Percentiles rank a stretch among this genome's conserved stretches.
Evolutionary conservation across 2,329 filamentous ascomycete species (phyloP).

Genomic region (Emmonsiellopsis sp.): DNA sequence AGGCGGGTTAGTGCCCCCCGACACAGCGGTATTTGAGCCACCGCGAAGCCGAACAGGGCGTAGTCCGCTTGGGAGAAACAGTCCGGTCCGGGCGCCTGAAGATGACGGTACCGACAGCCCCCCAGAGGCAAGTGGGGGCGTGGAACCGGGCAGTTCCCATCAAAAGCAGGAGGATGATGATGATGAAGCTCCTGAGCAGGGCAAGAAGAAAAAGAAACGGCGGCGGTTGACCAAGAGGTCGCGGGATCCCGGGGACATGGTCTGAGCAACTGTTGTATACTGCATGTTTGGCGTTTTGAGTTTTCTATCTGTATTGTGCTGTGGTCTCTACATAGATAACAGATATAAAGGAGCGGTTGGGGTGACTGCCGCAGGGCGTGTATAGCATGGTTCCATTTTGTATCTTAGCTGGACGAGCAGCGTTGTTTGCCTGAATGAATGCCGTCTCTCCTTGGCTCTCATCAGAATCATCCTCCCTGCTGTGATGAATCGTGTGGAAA

Average conservation of each 20-base stretch:
- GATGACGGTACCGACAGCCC: background rate
- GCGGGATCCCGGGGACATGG: conserved; percentile 5
- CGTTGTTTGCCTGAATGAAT: background rate
- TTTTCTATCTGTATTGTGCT: background rate
- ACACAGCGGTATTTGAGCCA: conserved; percentile 11
- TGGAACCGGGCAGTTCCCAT: conserved; percentile 1
- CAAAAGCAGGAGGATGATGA: conserved; percentile 15
- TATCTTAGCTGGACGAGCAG: background rate
- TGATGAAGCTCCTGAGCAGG: conserved; percentile 12
- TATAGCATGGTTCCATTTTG: background rate
- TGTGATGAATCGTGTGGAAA: background rate
- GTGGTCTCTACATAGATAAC: background rate
- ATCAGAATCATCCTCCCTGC: background rate
- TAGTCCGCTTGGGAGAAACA: conserved; percentile 27
- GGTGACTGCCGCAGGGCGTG: background rate
- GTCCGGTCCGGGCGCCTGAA: conserved; percentile 15
- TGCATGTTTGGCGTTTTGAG: background rate
- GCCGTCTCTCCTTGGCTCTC: background rate
- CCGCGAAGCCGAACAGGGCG: conserved; percentile 16
- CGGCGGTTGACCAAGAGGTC: conserved; percentile 7
- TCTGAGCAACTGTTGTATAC: background rate
- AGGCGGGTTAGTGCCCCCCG: conserved; percentile 6
- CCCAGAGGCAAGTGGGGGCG: background rate
- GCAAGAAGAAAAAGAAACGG: conserved; percentile 6
- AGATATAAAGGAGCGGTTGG: no score